Evolutionary conservation across 108 stramenopile genomes (phyloP).

Genomic region (Conticribra guillardii): DNA sequence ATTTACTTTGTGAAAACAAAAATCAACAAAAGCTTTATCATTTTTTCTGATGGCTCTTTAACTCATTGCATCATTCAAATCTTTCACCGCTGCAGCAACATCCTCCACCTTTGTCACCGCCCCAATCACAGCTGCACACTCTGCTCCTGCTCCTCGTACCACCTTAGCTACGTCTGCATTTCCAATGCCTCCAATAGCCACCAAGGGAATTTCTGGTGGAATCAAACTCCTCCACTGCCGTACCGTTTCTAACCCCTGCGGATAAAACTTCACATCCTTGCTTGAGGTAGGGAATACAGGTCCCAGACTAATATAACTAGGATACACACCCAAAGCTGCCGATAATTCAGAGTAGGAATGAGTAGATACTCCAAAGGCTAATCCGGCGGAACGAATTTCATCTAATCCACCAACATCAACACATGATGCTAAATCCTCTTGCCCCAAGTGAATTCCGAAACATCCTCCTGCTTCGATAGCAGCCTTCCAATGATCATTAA

Average conservation of each 20-base stretch:
- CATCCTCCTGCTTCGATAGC: slow-evolving; percentile 73
- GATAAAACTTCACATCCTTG: slow-evolving; percentile 87
- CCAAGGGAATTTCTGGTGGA: slow-evolving; percentile 74
- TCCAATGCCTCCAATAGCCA: slow-evolving; percentile 90
- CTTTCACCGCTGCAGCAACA: slow-evolving; percentile 48
- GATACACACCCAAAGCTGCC: slow-evolving; percentile 80
- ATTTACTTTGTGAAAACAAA: too few relatives aligned
- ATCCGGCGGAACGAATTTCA: slow-evolving; percentile 37
- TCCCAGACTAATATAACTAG: slow-evolving; percentile 90
- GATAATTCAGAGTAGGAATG: slow-evolving; percentile 92
- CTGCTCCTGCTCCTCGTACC: slow-evolving; percentile 81
- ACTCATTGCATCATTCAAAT: slow-evolving; percentile 68
- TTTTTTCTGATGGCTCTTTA: background rate
- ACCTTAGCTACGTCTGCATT: slow-evolving; percentile 61
- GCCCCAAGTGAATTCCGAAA: slow-evolving; percentile 93
- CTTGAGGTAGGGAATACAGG: slow-evolving; percentile 88
- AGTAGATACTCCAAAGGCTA: slow-evolving; percentile 91
- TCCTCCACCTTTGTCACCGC: slow-evolving; percentile 83
- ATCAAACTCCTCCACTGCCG: slow-evolving; percentile 84
- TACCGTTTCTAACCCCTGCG: slow-evolving; percentile 81
- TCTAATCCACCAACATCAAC: slow-evolving; percentile 62
- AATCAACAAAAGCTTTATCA: too few relatives aligned
- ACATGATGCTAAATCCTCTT: slow-evolving; percentile 88
- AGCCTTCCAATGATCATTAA: slow-evolving; percentile 90
- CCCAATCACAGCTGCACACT: slow-evolving; percentile 90